A percentile compares a stretch with the other conserved stretches of the same genome.
Conservation (phyloP, 2,329 filamentous ascomycete species). For the Talaromyces islandicus region DNA sequence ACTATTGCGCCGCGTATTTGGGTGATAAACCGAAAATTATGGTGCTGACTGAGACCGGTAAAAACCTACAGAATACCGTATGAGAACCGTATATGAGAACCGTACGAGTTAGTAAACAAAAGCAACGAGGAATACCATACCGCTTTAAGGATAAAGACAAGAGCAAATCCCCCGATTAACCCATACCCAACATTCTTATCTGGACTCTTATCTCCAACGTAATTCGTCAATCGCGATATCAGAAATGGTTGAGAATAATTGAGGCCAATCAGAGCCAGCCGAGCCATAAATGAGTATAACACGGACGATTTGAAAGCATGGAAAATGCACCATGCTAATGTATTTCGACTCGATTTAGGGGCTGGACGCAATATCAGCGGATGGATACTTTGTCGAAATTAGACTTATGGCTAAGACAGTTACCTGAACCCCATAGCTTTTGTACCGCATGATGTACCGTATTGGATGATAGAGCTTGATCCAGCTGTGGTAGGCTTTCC, state of each 20-base stretch:
- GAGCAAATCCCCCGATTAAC: slow-evolving; percentile 36
- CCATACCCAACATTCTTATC: slow-evolving; percentile 33
- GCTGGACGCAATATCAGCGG: background rate
- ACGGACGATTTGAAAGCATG: slow-evolving; percentile 18
- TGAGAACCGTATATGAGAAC: no score
- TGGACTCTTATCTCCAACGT: slow-evolving; percentile 20
- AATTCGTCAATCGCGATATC: slow-evolving; percentile 29
- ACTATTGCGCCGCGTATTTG: slow-evolving; percentile 39
- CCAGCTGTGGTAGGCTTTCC: background rate
- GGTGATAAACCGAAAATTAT: slow-evolving; percentile 36
- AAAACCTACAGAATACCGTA: slow-evolving; percentile 25
- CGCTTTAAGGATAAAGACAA: slow-evolving; percentile 39
- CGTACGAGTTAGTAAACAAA: background rate
- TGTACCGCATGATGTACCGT: background rate
- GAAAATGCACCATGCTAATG: slow-evolving; percentile 3
- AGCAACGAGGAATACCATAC: slow-evolving; percentile 16
- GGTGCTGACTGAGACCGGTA: slow-evolving; percentile 36
- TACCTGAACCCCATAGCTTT: background rate
- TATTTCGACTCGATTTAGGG: slow-evolving; percentile 1
- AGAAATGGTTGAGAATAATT: slow-evolving; percentile 34
- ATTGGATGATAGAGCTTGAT: background rate
- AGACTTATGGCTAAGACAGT: background rate
- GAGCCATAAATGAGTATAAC: slow-evolving; percentile 23
- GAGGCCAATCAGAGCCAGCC: slow-evolving; percentile 27
- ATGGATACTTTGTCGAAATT: no score